phyloP scores from a whole-genome alignment of 208 protist species.

The Leptomonas pyrrhocoris region DNA sequence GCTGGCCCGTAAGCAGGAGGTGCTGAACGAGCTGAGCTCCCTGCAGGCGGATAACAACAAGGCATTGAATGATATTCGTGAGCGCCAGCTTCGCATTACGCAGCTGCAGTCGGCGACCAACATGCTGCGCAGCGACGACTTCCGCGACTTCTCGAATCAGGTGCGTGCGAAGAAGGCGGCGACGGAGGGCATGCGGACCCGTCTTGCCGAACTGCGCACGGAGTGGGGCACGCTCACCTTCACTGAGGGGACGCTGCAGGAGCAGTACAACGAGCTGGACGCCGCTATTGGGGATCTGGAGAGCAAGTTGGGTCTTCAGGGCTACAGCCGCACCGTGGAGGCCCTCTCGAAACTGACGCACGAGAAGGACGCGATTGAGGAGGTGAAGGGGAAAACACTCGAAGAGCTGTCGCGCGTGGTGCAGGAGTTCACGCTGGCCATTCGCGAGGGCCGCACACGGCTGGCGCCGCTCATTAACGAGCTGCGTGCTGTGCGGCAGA shows the following conservation, averaged over 20 bases:
- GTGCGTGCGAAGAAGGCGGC: slow-evolving; percentile 85
- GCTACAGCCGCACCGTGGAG: slow-evolving; percentile 85
- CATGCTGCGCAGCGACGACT: slow-evolving; percentile 88
- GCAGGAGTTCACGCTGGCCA: slow-evolving; percentile 85
- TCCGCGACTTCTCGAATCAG: slow-evolving; percentile 81
- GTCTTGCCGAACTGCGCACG: slow-evolving; percentile 79
- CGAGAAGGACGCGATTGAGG: slow-evolving; percentile 87
- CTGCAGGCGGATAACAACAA: slow-evolving; percentile 83
- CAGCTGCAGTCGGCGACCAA: slow-evolving; percentile 81
- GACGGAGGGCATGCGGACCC: slow-evolving; percentile 80
- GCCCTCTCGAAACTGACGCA: slow-evolving; percentile 77
- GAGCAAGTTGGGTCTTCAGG: slow-evolving; percentile 85
- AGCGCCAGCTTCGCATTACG: slow-evolving; percentile 74
- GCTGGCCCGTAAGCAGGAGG: slow-evolving; percentile 65
- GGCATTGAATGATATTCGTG: slow-evolving; percentile 68
- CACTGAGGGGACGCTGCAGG: slow-evolving; percentile 80
- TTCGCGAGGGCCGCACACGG: slow-evolving; percentile 83
- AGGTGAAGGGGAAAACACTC: slow-evolving; percentile 88
- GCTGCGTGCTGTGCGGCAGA: slow-evolving; percentile 81
- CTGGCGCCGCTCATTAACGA: slow-evolving; percentile 91
- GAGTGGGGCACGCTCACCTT: slow-evolving; percentile 89
- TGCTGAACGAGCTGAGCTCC: slow-evolving; percentile 64
- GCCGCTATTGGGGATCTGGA: slow-evolving; percentile 79
- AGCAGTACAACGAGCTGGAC: slow-evolving; percentile 72
- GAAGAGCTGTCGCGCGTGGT: slow-evolving; percentile 90